Base-by-base conservation (phyloP, 768 basidiomycete genomes). In the Lactifluus rugatus region DNA sequence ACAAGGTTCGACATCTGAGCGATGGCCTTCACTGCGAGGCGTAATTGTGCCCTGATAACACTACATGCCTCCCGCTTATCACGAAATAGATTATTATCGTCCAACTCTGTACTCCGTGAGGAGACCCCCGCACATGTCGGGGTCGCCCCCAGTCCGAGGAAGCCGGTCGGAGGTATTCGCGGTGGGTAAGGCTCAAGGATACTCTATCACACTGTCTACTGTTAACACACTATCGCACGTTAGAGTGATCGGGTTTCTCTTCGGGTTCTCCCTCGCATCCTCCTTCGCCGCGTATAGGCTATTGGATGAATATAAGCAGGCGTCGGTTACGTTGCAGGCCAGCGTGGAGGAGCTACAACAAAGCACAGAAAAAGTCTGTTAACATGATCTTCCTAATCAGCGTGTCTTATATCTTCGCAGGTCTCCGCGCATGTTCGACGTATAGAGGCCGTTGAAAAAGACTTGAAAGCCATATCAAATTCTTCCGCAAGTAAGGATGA, bases 201-300 rank as follows among this genome's bases (percentile, higher is more conserved):
- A 26, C 31, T 26, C n/a, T 48, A 21, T 32, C 28, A 5, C 52
- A 31, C 25, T n/a, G 21, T 46, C 4, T 21, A 21, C 26, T 45
- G 5, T 26, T 47, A 28, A 46, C 34, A 37, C 19, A 28, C 2
- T 50, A 0, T 28, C n/a, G 26, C 41, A 10, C 19, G n/a, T 17
- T 64, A 92, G 89, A 49, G 81, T 92, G 54, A 78, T 92, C 42
- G 90, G 90, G 0, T 92, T 93, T 68, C 70, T 96, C 36, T 82
- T 93, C 64, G 93, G 92, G 1, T 94, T 95, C 74, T 93, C 93
- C 5, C 71, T 93, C 36, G 91, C 92, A 1, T 90, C 92, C 1
- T 85, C 88, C 0, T 81, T 84, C 65, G 89, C 91, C 42, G 85
- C 91, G 26, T 95, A 93, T 70, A 83, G 89, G 69, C 76, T 96